These are phyloP conservation scores for Xerocomus potaroensis DNA, from an alignment of 768 basidiomycete species.

Conservation along the genomic window DNA sequence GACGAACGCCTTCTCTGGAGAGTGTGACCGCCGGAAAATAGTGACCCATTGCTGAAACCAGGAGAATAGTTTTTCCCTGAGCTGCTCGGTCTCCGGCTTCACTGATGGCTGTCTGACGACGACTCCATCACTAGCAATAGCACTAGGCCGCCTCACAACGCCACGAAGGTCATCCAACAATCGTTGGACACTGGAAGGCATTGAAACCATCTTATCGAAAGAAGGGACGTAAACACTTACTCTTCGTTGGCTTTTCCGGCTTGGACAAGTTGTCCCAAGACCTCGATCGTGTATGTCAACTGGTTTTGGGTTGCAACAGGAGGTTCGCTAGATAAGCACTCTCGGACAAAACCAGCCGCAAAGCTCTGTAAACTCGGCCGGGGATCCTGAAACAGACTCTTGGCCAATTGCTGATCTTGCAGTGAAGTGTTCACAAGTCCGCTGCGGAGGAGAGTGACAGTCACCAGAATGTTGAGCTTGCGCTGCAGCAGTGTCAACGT, in stretches of 20 bases:
- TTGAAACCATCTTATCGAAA: background rate
- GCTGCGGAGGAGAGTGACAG: slow-evolving; percentile 80
- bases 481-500: slow-evolving; percentile 48
- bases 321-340: slow-evolving; percentile 78
- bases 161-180: slow-evolving; percentile 83
- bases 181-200: slow-evolving; percentile 48
- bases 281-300: slow-evolving; percentile 76
- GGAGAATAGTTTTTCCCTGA: slow-evolving; percentile 68
- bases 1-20: slow-evolving; percentile 93
- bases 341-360: slow-evolving; percentile 76
- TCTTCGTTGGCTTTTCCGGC: slow-evolving; percentile 79
- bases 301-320: slow-evolving; percentile 78
- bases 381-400: slow-evolving; percentile 74
- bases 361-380: slow-evolving; percentile 76
- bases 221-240: slow-evolving; percentile 43
- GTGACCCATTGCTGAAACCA: slow-evolving; percentile 96
- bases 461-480: slow-evolving; percentile 94
- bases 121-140: slow-evolving; percentile 35
- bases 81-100: slow-evolving; percentile 69
- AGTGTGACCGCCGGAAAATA: slow-evolving; percentile 86
- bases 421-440: slow-evolving; percentile 72
- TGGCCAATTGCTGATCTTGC: slow-evolving; percentile 89
- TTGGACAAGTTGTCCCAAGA: slow-evolving; percentile 69
- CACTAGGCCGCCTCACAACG: slow-evolving; percentile 46
- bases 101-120: slow-evolving; percentile 44